A percentile compares a stretch with the other conserved stretches of the same genome.
Conservation (phyloP, 2,329 filamentous ascomycete genomes). For the Cercospora nicotianae region DNA sequence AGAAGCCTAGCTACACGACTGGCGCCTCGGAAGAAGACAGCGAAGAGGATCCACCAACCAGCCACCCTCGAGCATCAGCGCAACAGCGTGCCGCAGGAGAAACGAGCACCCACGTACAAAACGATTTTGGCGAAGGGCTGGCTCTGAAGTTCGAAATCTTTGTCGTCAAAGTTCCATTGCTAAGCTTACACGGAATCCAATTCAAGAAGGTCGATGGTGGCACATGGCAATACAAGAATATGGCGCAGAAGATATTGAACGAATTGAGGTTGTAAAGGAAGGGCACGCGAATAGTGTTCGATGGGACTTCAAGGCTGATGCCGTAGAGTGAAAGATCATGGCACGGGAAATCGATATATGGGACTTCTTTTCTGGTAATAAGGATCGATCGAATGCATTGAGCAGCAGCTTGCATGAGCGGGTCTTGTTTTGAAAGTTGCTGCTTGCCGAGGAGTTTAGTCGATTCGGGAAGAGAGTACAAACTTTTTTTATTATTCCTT, state of each 20-base stretch:
- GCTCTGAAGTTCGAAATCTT: conserved; percentile 90
- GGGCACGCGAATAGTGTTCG: too few relatives aligned
- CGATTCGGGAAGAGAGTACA: neutral
- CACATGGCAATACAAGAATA: conserved; percentile 98
- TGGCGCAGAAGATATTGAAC: conserved; percentile 92
- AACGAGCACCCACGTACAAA: conserved; percentile 89
- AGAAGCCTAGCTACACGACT: conserved; percentile 72
- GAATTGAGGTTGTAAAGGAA: conserved; percentile 69
- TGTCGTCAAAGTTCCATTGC: conserved; percentile 93
- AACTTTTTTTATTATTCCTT: neutral
- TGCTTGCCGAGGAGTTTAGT: neutral
- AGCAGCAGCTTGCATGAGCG: conserved; percentile 1
- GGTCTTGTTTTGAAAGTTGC: neutral
- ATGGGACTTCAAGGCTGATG: too few relatives aligned
- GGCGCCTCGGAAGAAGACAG: conserved; percentile 55
- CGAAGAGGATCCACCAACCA: conserved; percentile 33
- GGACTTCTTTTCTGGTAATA: neutral
- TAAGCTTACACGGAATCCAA: conserved; percentile 91
- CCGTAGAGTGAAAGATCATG: neutral
- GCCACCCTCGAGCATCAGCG: conserved; percentile 40
- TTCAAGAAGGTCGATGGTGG: conserved; percentile 96
- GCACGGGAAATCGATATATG: neutral
- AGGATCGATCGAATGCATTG: conserved; percentile 3
- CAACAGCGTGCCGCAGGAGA: conserved; percentile 63
- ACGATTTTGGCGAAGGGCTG: conserved; percentile 80